Evolutionary conservation across 768 basidiomycete genomes (phyloP).

Genomic region (Polyporus arcularius): DNA sequence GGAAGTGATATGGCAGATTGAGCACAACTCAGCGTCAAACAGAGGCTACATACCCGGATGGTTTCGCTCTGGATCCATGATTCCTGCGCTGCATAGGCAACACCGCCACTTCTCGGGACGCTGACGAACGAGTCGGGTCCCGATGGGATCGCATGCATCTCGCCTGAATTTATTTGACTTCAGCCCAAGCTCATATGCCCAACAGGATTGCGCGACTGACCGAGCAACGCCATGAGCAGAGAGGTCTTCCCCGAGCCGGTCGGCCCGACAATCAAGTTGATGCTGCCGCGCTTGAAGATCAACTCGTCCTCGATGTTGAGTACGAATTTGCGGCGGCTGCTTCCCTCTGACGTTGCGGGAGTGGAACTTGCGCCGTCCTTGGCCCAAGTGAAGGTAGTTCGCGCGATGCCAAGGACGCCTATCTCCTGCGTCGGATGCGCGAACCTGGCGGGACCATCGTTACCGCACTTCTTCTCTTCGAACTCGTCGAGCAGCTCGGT

Average conservation of each 20-base stretch:
- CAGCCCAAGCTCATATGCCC: not conserved
- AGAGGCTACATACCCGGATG: constrained; percentile 54
- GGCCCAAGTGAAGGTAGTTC: constrained; percentile 61
- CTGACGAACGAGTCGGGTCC: constrained; percentile 63
- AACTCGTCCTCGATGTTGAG: constrained; percentile 52
- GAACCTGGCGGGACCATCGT: constrained; percentile 1
- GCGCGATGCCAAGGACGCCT: constrained; percentile 50
- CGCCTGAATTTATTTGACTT: constrained; percentile 54
- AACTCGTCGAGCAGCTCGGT: constrained; percentile 52
- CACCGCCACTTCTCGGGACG: constrained; percentile 50
- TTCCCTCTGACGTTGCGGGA: constrained; percentile 27
- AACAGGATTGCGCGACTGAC: constrained; percentile 2
- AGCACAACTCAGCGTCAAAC: constrained; percentile 44
- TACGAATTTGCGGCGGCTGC: constrained; percentile 40
- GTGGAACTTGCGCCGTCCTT: constrained; percentile 34
- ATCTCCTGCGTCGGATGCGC: not conserved
- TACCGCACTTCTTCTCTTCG: constrained; percentile 24
- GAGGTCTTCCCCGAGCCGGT: constrained; percentile 63
- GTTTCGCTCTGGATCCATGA: constrained; percentile 83
- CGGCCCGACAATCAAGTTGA: constrained; percentile 62
- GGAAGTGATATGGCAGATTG: too few relatives aligned
- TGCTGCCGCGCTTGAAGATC: constrained; percentile 47
- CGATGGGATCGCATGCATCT: constrained; percentile 62
- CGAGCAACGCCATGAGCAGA: constrained; percentile 35
- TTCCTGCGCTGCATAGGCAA: constrained; percentile 81